Base-by-base conservation (phyloP, 2,329 filamentous ascomycete species). In the Trichoderma arundinaceum region DNA sequence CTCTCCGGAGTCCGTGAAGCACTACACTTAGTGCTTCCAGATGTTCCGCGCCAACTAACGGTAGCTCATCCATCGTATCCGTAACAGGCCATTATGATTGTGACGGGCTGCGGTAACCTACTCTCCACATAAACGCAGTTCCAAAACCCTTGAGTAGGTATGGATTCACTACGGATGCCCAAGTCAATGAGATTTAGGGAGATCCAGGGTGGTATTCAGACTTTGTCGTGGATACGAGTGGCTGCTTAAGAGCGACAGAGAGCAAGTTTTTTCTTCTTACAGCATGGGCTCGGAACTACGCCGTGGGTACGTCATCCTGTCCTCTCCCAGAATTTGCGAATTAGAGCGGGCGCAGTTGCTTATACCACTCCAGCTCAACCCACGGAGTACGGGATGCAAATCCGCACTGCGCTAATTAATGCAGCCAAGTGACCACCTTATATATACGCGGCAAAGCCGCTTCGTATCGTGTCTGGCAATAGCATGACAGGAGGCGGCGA, bases 331-430 rank as follows among this genome's bases (percentile, higher is more conserved):
- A 41, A n/a, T 10, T 28, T 15, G 33, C 17, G 43, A 38, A 22
- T 38, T 41, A 7, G 6, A 41, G 57, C 57, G 57, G 57, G 57
- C 57, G 57, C 57, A 41, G 19, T 28, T 38, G 57, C 57, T 60
- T 38, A 49, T 17, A 41, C 15, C 22, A 54, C 35, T 22, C 43
- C 33, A 12, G 56, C 32, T 60, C 49, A 44, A 12, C 44, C 32
- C 49, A 49, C 44, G 19, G 44, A 60, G 10, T 17, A 39, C 44
- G 57, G 44, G 57, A 39, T 38, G 43, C 22, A 49, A 49, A 19
- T 32, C 10, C 7, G 41, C 28, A 28, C 28, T 58, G 46, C 58
- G 58, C 48, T 43, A 61, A 61, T 32, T 51, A 43, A 51, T 41
- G 48, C 38, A 33, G 35, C 28, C 9, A 32, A 43, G 46, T 48